Evolutionary conservation across 1,284 basidiomycete genomes (phyloP).

Genomic region (Paramarasmius palmivorus): DNA sequence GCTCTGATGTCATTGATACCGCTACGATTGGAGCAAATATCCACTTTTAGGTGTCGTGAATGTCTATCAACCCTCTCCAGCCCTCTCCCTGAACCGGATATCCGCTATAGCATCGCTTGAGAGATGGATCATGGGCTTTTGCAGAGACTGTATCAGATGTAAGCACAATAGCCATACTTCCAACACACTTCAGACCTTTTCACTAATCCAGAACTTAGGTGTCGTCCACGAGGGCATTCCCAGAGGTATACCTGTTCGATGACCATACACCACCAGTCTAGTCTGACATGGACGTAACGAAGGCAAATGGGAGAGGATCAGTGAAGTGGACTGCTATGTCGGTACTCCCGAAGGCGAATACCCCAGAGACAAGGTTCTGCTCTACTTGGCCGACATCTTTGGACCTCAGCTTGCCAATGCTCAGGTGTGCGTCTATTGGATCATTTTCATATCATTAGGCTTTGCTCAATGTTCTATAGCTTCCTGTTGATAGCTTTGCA

Average conservation of each 20-base stretch:
- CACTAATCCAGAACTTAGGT: too few relatives aligned
- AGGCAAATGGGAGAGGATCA: slow-evolving; percentile 29
- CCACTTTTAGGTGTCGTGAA: too few relatives aligned
- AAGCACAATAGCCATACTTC: too few relatives aligned
- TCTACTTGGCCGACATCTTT: slow-evolving; percentile 53
- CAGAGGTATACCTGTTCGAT: neutral
- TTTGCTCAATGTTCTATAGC: slow-evolving; percentile 11
- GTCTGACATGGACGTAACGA: neutral
- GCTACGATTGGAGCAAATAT: too few relatives aligned
- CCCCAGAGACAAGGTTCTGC: slow-evolving; percentile 53
- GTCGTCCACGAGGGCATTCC: slow-evolving; percentile 54
- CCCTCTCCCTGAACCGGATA: too few relatives aligned
- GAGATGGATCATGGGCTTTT: too few relatives aligned
- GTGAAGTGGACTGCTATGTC: slow-evolving; percentile 48
- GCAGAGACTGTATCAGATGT: too few relatives aligned
- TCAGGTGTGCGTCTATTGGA: neutral
- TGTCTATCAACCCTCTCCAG: too few relatives aligned
- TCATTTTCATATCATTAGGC: too few relatives aligned
- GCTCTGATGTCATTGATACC: too few relatives aligned
- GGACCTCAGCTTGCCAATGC: slow-evolving; percentile 26
- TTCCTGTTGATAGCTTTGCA: slow-evolving; percentile 55
- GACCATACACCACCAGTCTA: neutral
- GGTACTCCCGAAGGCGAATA: slow-evolving; percentile 46
- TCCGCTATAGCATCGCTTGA: too few relatives aligned
- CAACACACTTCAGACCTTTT: too few relatives aligned